A percentile compares a stretch with the other conserved stretches of the same genome.
These are phyloP conservation scores for Pythium grandisporangium DNA, from an alignment of 352 stramenopile genomes.

Conservation along the genomic window DNA sequence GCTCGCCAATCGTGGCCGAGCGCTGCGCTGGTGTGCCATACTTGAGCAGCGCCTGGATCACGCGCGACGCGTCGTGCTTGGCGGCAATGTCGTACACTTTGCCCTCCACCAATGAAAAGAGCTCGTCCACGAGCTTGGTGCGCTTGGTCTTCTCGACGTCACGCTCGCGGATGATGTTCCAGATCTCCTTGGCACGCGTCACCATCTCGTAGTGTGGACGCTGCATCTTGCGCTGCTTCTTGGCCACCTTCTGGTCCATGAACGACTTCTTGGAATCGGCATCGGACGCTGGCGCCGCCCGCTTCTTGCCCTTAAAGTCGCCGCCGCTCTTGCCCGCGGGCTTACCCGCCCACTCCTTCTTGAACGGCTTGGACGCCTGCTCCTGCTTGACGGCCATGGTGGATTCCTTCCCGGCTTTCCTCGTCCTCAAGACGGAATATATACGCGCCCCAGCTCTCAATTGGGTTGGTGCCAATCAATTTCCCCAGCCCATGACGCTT, in stretches of 20 bases:
- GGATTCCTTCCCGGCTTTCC: not conserved
- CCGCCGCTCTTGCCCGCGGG: not conserved
- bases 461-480: too few species aligned
- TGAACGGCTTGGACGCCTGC: constrained; percentile 3
- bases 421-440: too few species aligned
- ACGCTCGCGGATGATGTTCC: constrained; percentile 91
- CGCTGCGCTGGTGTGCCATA: constrained; percentile 87
- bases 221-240: constrained; percentile 93
- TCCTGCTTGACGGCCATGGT: constrained; percentile 12
- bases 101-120: constrained; percentile 88
- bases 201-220: constrained; percentile 92
- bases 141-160: constrained; percentile 79
- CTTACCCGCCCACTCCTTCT: constrained; percentile 8
- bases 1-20: constrained; percentile 82
- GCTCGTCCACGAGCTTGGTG: constrained; percentile 82
- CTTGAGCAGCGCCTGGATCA: constrained; percentile 94
- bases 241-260: constrained; percentile 82
- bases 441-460: too few species aligned
- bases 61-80: constrained; percentile 94
- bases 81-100: constrained; percentile 93
- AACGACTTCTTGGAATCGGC: constrained; percentile 74
- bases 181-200: constrained; percentile 91
- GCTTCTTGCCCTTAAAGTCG: constrained; percentile 53
- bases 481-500: too few species aligned
- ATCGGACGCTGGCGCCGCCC: constrained; percentile 31